Conservation (phyloP, 129 eudicot species). For the Lactuca sativa region DNA sequence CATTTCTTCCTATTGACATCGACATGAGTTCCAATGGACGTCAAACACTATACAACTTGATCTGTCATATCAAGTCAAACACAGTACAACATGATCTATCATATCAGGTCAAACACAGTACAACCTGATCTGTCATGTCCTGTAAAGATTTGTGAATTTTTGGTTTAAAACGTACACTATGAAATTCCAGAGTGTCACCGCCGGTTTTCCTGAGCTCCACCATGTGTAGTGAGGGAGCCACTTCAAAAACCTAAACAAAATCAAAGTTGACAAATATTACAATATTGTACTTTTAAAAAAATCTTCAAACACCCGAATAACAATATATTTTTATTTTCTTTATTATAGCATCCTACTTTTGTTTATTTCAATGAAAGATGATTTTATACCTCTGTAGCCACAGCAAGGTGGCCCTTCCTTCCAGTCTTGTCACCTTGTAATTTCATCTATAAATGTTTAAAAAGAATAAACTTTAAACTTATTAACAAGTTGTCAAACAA, state of each 20-base stretch:
- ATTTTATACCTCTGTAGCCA: conserved; percentile 76
- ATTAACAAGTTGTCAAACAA: background rate
- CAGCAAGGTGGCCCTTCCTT: conserved; percentile 92
- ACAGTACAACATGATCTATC: no score
- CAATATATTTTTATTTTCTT: background rate
- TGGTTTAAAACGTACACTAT: conserved; percentile 48
- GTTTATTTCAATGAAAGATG: background rate
- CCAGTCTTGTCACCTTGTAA: conserved; percentile 86
- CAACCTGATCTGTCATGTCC: no score
- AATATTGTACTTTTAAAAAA: no score
- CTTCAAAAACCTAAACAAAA: conserved; percentile 71
- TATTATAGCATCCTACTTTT: background rate
- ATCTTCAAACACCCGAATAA: no score
- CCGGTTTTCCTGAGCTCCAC: conserved; percentile 89
- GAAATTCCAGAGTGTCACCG: conserved; percentile 92
- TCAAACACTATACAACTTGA: no score
- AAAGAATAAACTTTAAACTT: background rate
- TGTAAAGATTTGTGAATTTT: background rate
- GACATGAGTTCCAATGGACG: no score
- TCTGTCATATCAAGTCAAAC: no score
- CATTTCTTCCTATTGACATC: no score
- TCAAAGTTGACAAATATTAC: background rate
- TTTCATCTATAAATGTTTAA: conserved; percentile 60
- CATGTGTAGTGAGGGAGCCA: conserved; percentile 89
- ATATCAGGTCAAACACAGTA: no score